These are phyloP conservation scores for Neopestalotiopsis sp. DNA, from an alignment of 2,329 filamentous ascomycete species.

Conservation along the genomic window DNA sequence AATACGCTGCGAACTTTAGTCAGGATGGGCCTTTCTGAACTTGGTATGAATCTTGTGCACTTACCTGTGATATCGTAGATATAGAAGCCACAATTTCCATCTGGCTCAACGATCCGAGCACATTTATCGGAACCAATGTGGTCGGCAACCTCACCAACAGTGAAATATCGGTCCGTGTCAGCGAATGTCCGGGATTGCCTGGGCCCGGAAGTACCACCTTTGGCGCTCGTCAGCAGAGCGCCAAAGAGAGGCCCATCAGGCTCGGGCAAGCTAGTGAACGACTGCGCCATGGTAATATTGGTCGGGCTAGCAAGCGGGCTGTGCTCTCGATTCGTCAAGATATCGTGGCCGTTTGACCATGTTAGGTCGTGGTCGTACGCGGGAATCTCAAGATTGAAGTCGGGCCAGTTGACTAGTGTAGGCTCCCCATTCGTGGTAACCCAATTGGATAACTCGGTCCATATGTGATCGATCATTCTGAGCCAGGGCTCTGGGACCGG, in stretches of 20 bases:
- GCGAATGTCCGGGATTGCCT: not conserved
- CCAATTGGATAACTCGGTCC: not conserved
- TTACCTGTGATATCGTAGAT: conserved; percentile 18
- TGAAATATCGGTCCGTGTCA: conserved; percentile 6
- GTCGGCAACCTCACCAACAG: conserved; percentile 22
- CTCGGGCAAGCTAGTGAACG: not conserved
- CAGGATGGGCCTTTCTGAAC: not conserved
- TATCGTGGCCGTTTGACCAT: not conserved
- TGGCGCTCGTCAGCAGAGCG: not conserved
- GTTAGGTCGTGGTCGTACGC: not conserved
- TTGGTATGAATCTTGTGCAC: not conserved
- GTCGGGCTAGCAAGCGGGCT: not conserved
- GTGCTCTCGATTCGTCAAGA: not conserved
- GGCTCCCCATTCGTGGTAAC: not conserved
- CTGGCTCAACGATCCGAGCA: conserved; percentile 25
- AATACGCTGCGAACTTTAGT: not conserved
- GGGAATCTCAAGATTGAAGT: not conserved
- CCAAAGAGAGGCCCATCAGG: not conserved
- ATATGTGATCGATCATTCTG: not conserved
- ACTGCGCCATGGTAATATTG: not conserved
- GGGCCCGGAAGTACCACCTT: not conserved
- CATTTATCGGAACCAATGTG: conserved; percentile 19
- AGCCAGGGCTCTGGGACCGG: conserved; percentile 1
- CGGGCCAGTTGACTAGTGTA: not conserved
- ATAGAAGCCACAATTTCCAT: conserved; percentile 20